Evolutionary conservation across 169 alveolate species (phyloP), one percentile per base, ranked within the genome.

Genomic region (Eimeria tenella): DNA sequence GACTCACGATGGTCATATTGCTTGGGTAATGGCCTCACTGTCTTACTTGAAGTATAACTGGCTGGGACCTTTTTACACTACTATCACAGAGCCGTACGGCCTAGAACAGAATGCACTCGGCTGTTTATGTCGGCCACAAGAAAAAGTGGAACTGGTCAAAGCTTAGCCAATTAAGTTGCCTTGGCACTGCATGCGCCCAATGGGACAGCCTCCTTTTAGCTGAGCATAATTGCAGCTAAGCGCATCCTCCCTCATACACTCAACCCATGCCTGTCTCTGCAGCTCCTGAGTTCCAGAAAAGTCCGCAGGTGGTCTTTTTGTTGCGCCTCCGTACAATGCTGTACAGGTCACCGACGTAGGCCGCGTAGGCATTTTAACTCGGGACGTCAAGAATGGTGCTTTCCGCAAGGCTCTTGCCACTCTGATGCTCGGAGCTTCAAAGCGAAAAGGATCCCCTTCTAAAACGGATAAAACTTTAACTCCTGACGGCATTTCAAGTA

Each of bases 1-100:
- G 94, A 94, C 93, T 60, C 86, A 86, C 70, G 96, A 94, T 55
- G 96, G 96, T 23, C 93, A 87, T 87, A 82, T 94, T 60, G 96
- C 88, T 21, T 94, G 96, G 96, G 96, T 94, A 87, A 19, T 23
- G n/a, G 17, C 11, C n/a, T 10, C 55, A 42, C 68, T 58, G 68
- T 10, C 68, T 13, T 58, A 58, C 19, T 17, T 58, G 68, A 58
- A 58, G 21, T 58, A 17, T 17, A 58, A 0, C 21, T 58, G 19
- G 4, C 68, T 31, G 42, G 42, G 2, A 31, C 4, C 2, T 2
- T 31, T 31, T 31, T 31, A 31, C 42, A 31, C 42, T 31, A 31
- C 42, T 31, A 31, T 31, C 42, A 31, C 42, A 31, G 42, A 31
- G 42, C 42, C 42, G 42, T 31, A 31, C 42, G 2, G 42, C 42